Base-by-base conservation (phyloP, 495 filamentous ascomycete species). In the Aspergillus cavernicola region DNA sequence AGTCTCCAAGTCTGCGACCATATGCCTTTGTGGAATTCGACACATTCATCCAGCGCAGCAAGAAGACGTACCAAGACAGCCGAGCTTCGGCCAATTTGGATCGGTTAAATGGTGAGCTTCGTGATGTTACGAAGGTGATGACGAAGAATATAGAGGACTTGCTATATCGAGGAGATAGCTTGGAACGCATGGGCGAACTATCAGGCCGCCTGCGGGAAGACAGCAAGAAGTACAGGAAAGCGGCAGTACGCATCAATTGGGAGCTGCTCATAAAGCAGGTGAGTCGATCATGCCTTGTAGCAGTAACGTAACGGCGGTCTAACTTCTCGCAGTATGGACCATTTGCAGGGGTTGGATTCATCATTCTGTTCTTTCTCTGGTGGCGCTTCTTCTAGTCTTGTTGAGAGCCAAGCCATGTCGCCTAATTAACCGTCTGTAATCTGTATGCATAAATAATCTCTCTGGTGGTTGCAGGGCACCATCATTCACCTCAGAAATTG, bases 91-190 rank as follows among this genome's bases (percentile, higher is more conserved):
- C 79, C 54, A 97, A 96, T 67, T 78, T 97, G 36, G 89, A 90
- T 66, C 88, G 89, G 62, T 72, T 96, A 56, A 96, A 97, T 62
- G 89, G 96, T 65, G 93, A 99, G 77, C 80, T 99, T 37, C 85
- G 90, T 62, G 93, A 97, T 79, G 93, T 99, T 46, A 97, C 93
- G 12, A 90, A 95, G 70, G 92, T 97, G 58, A 99, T 99, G 93
- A 97, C 93, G 28, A 99, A 97, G 81, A 99, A 99, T 68, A 99
- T 99, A 63, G 93, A 99, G 75, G 93, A 99, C 67, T 70, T 99
- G 65, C 69, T 99, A 52, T 99, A 99, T 65, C 79, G 93, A 48
- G 93, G 93, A 8, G 93, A 97, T 65, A 93, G 86, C 63, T 71
- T 99, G 56, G 95, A 99, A 73, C 80, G 89, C 49, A 99, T 99